Evolutionary conservation across 768 basidiomycete species (phyloP).

Genomic region (Clitopilus hobsonii): DNA sequence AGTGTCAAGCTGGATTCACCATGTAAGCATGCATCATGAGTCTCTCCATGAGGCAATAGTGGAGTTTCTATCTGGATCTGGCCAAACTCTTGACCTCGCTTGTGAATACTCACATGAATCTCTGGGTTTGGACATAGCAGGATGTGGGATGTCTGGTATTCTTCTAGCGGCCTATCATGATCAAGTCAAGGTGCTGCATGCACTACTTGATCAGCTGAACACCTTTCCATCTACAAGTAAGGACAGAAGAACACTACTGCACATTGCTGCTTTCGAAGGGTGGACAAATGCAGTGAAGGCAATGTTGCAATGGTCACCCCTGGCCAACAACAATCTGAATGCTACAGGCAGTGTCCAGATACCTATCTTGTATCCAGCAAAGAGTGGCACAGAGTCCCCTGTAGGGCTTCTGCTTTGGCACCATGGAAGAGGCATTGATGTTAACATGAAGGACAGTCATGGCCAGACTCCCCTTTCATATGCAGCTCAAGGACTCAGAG

Average conservation of each 20-base stretch:
- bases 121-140: too few species aligned
- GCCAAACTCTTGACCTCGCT: too few species aligned
- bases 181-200: too few species aligned
- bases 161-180: too few species aligned
- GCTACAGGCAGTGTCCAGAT: not conserved
- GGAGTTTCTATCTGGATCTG: too few species aligned
- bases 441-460: not conserved
- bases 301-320: not conserved
- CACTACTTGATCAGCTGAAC: too few species aligned
- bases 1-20: too few species aligned
- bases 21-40: too few species aligned
- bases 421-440: not conserved
- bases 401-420: not conserved
- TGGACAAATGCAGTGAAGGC: not conserved
- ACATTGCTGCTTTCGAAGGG: not conserved
- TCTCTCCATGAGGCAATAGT: too few species aligned
- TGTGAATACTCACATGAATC: too few species aligned
- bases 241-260: not conserved
- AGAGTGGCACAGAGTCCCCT: not conserved
- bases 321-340: not conserved
- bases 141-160: too few species aligned
- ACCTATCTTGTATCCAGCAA: not conserved
- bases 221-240: not conserved
- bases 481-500: not conserved
- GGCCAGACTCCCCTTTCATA: not conserved